A percentile compares a stretch with the other conserved stretches of the same genome.
These are phyloP conservation scores for Pythium grandisporangium DNA, from an alignment of 352 stramenopile species.

Conservation along the genomic window DNA sequence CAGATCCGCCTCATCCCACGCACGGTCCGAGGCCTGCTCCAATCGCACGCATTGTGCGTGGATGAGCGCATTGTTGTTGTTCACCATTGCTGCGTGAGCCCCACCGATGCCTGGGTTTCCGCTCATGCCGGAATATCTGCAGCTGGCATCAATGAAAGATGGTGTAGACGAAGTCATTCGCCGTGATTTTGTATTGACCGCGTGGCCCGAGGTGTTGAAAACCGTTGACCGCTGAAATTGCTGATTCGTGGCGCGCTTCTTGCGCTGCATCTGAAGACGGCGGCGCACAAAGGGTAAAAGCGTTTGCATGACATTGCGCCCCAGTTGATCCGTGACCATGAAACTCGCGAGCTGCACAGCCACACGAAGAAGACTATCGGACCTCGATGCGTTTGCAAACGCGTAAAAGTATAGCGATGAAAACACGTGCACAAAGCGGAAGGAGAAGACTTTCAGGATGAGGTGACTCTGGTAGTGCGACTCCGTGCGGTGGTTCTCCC, in stretches of 20 bases:
- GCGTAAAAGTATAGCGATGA: slow-evolving; percentile 96
- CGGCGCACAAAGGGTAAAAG: slow-evolving; percentile 68
- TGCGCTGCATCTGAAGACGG: slow-evolving; percentile 26
- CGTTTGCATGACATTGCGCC: slow-evolving; percentile 90
- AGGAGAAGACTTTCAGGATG: slow-evolving; percentile 98
- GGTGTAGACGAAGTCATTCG: too few relatives aligned
- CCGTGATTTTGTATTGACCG: neutral
- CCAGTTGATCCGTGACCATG: slow-evolving; percentile 91
- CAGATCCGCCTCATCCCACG: slow-evolving; percentile 89
- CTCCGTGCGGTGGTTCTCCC: slow-evolving; percentile 89
- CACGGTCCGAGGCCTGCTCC: slow-evolving; percentile 66
- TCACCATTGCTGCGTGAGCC: neutral
- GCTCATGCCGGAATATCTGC: too few relatives aligned
- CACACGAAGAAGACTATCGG: slow-evolving; percentile 80
- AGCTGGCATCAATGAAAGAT: too few relatives aligned
- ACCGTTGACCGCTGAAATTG: slow-evolving; percentile 55
- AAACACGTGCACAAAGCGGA: slow-evolving; percentile 96
- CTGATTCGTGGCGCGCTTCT: slow-evolving; percentile 46
- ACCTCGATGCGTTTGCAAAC: slow-evolving; percentile 37
- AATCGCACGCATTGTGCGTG: slow-evolving; percentile 73
- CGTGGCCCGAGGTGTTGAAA: slow-evolving; percentile 23
- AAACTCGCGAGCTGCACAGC: slow-evolving; percentile 90
- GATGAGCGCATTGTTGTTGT: slow-evolving; percentile 43
- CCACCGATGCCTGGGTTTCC: neutral
- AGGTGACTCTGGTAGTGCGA: slow-evolving; percentile 84